Percentiles rank a stretch among this genome's conserved stretches.
Evolutionary conservation across 768 basidiomycete species (phyloP).

Genomic region (Goffeauzyma gilvescens): DNA sequence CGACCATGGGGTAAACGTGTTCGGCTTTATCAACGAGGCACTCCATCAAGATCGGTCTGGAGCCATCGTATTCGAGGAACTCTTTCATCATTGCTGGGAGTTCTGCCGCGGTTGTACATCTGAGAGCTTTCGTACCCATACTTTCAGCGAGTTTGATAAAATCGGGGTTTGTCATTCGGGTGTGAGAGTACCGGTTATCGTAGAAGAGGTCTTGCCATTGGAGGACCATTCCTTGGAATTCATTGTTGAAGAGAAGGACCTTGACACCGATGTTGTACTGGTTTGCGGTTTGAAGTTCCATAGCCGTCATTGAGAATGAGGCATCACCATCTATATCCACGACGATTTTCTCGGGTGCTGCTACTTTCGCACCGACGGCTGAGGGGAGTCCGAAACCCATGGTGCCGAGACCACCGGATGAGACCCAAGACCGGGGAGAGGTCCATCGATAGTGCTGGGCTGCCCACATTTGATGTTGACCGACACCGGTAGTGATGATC

Average conservation of each 20-base stretch:
- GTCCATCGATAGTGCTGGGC: constrained; percentile 86
- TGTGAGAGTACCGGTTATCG: constrained; percentile 89
- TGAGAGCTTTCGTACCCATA: constrained; percentile 82
- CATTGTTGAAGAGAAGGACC: constrained; percentile 79
- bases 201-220: constrained; percentile 99
- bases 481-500: constrained; percentile 80
- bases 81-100: constrained; percentile 94
- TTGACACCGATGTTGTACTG: constrained; percentile 89
- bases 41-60: constrained; percentile 75
- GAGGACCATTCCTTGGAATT: constrained; percentile 96
- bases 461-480: constrained; percentile 99
- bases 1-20: constrained; percentile 35
- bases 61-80: constrained; percentile 82
- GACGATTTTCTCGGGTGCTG: constrained; percentile 77
- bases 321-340: constrained; percentile 96
- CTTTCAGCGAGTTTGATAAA: constrained; percentile 73
- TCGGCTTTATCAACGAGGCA: constrained; percentile 60
- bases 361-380: constrained; percentile 92
- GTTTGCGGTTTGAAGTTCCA: constrained; percentile 89
- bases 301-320: constrained; percentile 97
- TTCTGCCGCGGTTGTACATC: constrained; percentile 50
- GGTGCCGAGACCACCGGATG: constrained; percentile 87
- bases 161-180: constrained; percentile 84
- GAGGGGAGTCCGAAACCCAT: constrained; percentile 96
- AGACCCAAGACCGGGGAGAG: constrained; percentile 68